Percentiles rank a stretch among this genome's conserved stretches.
These are phyloP conservation scores for Starmerella bombi DNA, from an alignment of 805 yeast species.

Conservation along the genomic window DNA sequence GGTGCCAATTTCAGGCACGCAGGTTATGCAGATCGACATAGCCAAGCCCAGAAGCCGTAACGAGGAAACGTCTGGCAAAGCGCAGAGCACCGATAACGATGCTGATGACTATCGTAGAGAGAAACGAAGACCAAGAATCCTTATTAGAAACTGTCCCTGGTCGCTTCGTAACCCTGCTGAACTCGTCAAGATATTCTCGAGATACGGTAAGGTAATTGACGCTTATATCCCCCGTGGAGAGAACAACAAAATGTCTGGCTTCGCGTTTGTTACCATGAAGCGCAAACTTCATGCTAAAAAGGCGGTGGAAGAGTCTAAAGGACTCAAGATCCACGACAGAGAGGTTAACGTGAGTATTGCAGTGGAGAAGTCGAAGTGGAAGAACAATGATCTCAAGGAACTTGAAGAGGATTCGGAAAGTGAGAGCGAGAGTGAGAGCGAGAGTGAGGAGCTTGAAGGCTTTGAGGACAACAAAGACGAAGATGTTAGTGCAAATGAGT, in stretches of 20 bases:
- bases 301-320: conserved; percentile 65
- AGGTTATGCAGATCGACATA: conserved; percentile 60
- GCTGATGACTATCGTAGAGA: conserved; percentile 27
- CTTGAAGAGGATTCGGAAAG: conserved; percentile 31
- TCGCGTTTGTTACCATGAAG: conserved; percentile 87
- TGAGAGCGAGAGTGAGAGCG: conserved; percentile 22
- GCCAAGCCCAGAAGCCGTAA: conserved; percentile 86
- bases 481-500: too few relatives aligned
- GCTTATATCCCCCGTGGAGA: conserved; percentile 78
- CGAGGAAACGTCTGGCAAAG: conserved; percentile 13
- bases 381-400: conserved; percentile 32
- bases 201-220: conserved; percentile 76
- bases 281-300: conserved; percentile 60
- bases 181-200: conserved; percentile 53
- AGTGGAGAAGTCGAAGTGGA: conserved; percentile 77
- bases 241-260: conserved; percentile 85
- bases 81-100: conserved; percentile 11
- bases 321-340: conserved; percentile 74
- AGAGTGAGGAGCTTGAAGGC: conserved; percentile 28
- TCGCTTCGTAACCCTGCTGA: conserved; percentile 67
- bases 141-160: conserved; percentile 93
- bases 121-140: conserved; percentile 73
- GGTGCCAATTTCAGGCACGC: conserved; percentile 45
- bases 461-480: conserved; percentile 25
- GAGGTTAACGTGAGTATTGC: conserved; percentile 92